Percentiles rank a stretch among this genome's conserved stretches.
Conservation (phyloP, 108 stramenopile species). For the Hondaea fermentalgiana region DNA sequence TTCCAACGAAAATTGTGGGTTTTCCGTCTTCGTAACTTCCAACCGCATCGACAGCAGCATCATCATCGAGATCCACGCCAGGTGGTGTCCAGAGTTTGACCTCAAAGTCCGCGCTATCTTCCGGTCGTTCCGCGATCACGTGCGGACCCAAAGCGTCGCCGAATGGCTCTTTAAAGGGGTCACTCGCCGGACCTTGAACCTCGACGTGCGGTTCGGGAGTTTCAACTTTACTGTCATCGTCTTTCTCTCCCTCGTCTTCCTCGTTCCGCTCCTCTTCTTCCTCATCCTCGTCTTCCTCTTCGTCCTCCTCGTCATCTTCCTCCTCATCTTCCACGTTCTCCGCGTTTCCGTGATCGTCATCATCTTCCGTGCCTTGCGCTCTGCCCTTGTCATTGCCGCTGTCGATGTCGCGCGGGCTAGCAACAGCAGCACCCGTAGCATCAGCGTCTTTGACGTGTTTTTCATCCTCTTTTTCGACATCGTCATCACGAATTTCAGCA, state of each 20-base stretch:
- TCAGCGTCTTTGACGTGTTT: not conserved
- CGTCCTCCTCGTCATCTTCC: not conserved
- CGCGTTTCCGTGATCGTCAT: not conserved
- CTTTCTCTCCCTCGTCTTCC: not conserved
- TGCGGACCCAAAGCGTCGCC: not conserved
- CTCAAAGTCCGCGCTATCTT: not conserved
- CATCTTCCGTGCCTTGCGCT: not conserved
- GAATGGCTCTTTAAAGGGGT: not conserved
- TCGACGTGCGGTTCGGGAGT: not conserved
- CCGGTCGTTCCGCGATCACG: not conserved
- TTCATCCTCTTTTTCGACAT: not conserved
- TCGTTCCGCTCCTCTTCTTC: not conserved
- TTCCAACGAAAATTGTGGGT: constrained; percentile 26
- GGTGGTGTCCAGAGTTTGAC: not conserved
- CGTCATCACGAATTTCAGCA: not conserved
- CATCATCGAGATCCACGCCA: not conserved
- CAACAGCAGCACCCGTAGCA: not conserved
- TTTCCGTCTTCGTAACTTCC: not conserved
- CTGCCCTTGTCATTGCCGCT: not conserved
- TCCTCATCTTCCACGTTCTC: not conserved
- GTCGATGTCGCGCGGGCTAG: not conserved
- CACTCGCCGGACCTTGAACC: not conserved
- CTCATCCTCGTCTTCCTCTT: not conserved
- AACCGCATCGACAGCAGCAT: not conserved
- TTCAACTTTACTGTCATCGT: not conserved